phyloP scores from a whole-genome alignment of 352 stramenopile genomes.

The Sclerospora graminicola region DNA sequence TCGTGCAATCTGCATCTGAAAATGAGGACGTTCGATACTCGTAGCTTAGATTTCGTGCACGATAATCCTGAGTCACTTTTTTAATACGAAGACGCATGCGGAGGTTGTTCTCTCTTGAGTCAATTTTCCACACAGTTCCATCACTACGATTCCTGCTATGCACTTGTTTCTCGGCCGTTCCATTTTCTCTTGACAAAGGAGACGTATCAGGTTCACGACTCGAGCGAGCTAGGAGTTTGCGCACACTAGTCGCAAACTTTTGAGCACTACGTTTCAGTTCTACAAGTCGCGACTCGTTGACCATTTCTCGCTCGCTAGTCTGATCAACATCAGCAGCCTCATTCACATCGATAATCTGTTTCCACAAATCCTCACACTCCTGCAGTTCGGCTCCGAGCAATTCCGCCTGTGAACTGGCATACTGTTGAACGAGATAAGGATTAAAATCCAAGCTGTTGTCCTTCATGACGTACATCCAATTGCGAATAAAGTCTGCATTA shows the following conservation, averaged over 20 bases:
- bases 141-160: constrained; percentile 5
- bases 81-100: constrained; percentile 58
- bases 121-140: constrained; percentile 47
- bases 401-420: constrained; percentile 38
- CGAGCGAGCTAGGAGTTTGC: constrained; percentile 49
- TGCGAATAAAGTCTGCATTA: constrained; percentile 32
- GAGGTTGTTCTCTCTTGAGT: constrained; percentile 55
- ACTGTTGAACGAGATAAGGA: constrained; percentile 48
- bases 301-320: constrained; percentile 17
- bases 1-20: constrained; percentile 38
- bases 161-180: not conserved
- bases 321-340: constrained; percentile 19
- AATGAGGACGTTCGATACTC: constrained; percentile 38
- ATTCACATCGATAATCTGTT: constrained; percentile 35
- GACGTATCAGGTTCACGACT: constrained; percentile 4
- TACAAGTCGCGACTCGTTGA: constrained; percentile 35
- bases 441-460: constrained; percentile 54
- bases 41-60: constrained; percentile 53
- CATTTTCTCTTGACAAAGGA: constrained; percentile 4
- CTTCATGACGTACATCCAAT: constrained; percentile 34
- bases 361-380: constrained; percentile 44
- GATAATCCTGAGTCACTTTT: constrained; percentile 23
- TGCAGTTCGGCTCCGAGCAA: constrained; percentile 38
- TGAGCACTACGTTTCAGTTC: constrained; percentile 60
- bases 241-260: constrained; percentile 68